Evolutionary conservation across 768 basidiomycete species (phyloP), one percentile per base, ranked within the genome.

Genomic region (Mycena haematopus): DNA sequence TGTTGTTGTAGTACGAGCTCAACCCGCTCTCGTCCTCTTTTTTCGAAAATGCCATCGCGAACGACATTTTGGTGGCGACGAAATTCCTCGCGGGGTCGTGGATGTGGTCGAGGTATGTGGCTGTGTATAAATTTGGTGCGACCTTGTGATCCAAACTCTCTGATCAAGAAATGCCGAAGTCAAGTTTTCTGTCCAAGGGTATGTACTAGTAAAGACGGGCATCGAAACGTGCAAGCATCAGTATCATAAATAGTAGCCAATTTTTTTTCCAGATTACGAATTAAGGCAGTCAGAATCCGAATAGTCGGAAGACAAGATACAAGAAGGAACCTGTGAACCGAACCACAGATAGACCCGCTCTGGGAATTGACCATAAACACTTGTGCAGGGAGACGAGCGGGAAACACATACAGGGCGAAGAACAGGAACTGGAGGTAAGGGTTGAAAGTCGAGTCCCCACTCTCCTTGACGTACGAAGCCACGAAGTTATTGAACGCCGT

Each of bases 1-100:
- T 99, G 83, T 98, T 96, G 79, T 94, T 94, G 76, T 93, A 92
- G 77, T 92, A 96, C 55, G 89, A 86, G 81, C 92, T 94, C 70
- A 97, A 87, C 56, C 93, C 90, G 76, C 85, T 88, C 81, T 97
- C 96, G 72, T 98, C 96, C 78, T 99, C 96, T 82, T 96, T 96
- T 83, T 99, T 99, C 68, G 90, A 93, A 78, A 92, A 89, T 68
- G 88, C 84, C 86, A 92, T 86, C 73, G 78, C 79, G 72, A 84
- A 82, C 69, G 82, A 80, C 82, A 84, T 84, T 66, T 40, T 60
- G 63, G 60, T 66, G 69, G 52, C 63, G 63, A 58, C 66, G 68
- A 52, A 66, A 65, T 59, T 22, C 38, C 25, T 15, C 21, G 45
- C 38, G 29, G 36, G 9, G 21, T 24, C 3, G 51, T 54, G 52